Evolutionary conservation across 352 stramenopile species (phyloP), one percentile per base, ranked within the genome.

Genomic region (Globisporangium mamillatum): DNA sequence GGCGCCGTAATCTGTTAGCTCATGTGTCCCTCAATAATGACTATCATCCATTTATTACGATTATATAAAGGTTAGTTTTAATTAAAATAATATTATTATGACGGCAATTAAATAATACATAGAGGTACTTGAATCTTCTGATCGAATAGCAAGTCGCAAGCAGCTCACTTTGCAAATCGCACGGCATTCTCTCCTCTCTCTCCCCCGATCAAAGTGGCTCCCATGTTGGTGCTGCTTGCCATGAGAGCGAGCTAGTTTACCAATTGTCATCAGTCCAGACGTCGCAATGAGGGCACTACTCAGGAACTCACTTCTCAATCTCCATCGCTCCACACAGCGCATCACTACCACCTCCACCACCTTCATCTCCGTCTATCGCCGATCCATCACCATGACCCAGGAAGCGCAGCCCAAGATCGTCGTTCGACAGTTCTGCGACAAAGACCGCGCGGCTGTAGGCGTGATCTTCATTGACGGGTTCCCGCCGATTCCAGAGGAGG

Each of bases 401-500:
- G 41, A 50, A 50, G 16, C 41, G 3, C 14, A 56, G 34, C 60
- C 60, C 20, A 59, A 10, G 20, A 63, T 64, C 24, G 24, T 60
- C 8, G 66, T 75, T 25, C 69, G 69, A 20, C 53, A 71, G 50
- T 75, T 72, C 41, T 34, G 9, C 2, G 20, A 32, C 4, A 27
- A 22, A 7, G 69, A 75, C 27, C 36, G 29, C 8, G 25, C 44
- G 8, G 52, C 53, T 12, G 58, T 72, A 0, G 29, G 27, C 9
- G 50, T 44, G 25, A 46, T 75, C 22, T 72, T 75, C 32, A 20
- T 34, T 2, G 64, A 75, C 9, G 60, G 65, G 27, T 66, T 74
- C 22, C 56, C 60, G 5, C 18, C 53, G 10, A 46, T 60, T 16
- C 53, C 59, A 10, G 24, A 38, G 9, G 34, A n/a, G 1, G 36